These are phyloP conservation scores for Scalesia atractyloides DNA, from an alignment of 129 eudicot genomes.

Conservation along the genomic window DNA sequence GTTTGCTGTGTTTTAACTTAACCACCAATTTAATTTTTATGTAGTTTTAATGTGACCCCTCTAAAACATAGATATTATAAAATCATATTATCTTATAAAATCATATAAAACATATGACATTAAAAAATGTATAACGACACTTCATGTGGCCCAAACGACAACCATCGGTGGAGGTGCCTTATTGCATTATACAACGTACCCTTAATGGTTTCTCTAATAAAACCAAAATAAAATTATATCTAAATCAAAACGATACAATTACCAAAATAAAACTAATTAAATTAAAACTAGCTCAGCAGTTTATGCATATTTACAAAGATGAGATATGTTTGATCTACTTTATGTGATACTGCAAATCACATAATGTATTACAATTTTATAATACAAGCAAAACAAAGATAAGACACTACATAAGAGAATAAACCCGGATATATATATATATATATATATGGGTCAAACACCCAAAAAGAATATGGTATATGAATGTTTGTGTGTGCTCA, in stretches of 20 bases:
- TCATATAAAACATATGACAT: background rate
- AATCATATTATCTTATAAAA: background rate
- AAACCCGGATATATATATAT: no score
- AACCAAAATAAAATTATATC: background rate
- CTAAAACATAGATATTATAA: background rate
- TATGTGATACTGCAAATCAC: no score
- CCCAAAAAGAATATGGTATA: no score
- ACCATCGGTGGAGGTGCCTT: constrained; percentile 23
- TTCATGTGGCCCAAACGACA: constrained; percentile 31
- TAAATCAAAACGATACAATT: background rate
- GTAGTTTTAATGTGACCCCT: background rate
- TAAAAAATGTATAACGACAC: constrained; percentile 17
- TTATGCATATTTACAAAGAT: background rate
- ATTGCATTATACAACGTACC: constrained; percentile 16
- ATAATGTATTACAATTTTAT: no score
- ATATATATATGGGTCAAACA: no score
- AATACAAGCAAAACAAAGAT: no score
- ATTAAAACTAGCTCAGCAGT: background rate
- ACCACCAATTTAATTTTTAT: no score
- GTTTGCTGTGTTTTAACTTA: no score
- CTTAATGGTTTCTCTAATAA: background rate
- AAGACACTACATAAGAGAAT: no score
- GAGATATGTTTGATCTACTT: background rate
- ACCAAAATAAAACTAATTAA: no score
- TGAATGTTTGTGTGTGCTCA: no score